Evolutionary conservation across 2,329 filamentous ascomycete species (phyloP), one percentile per base, ranked within the genome.

Genomic region (Tolypocladium endophyticum): DNA sequence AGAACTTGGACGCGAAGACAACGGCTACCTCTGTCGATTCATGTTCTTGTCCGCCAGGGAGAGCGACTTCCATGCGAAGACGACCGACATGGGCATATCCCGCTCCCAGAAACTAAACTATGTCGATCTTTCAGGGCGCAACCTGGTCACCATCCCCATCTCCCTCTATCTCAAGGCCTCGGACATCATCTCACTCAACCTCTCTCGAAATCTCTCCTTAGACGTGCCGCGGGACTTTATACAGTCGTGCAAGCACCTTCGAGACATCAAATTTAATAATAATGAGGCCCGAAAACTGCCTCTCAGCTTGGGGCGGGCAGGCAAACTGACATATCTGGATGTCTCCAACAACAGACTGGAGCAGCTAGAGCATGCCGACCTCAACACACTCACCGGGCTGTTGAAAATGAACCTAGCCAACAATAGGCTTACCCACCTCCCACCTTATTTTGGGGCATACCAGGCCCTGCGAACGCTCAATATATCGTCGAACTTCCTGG

Each of bases 221-320:
- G 91, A 97, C 67, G 87, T 99, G 18, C 94, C 94, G 0, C 91
- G 92, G 69, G 94, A 99, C 73, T 99, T 99, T 70, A 92, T 99
- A 59, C 91, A 96, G 71, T 89, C 90, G 35, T 99, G 94, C 75
- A 86, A 88, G 66, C 92, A 93, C 68, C 78, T 99, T 25, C 86
- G 93, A 57, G 94, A 99, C 72, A 94, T 99, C 79, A 96, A 95
- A 69, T 99, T 89, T 73, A 92, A 90, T 66, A 93, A 92, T 70
- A 97, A 97, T 68, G 94, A 99, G 72, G 90, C 92, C 3, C 87
- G 89, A 72, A 87, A 88, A 67, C 77, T 99, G 30, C 94, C 94
- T 4, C 82, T 87, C 8, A 97, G 92, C 71, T 81, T 99, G 58
- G 87, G 89, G 64, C 81, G 92, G 66, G 93, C 94, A 33, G 86